Conservation (phyloP, 306 rosid species). For the Lathyrus aphaca region DNA sequence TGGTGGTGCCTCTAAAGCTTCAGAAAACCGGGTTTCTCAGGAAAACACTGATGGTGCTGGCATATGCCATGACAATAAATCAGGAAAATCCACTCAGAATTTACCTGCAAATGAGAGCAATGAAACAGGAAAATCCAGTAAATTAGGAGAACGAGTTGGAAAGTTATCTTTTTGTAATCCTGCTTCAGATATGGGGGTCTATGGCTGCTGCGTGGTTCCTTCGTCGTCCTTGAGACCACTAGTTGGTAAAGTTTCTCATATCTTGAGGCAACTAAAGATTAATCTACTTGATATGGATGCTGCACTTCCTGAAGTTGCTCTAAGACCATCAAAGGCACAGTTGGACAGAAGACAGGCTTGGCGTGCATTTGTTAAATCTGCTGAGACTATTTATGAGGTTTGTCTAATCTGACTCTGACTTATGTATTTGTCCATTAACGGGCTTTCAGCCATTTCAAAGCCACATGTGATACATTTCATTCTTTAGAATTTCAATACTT, state of each 20-base stretch:
- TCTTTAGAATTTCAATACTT: slow-evolving; percentile 31
- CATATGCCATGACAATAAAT: slow-evolving; percentile 40
- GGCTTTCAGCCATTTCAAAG: not conserved
- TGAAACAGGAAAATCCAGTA: slow-evolving; percentile 43
- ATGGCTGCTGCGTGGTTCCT: slow-evolving; percentile 80
- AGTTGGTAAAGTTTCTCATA: slow-evolving; percentile 74
- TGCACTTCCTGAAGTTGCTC: slow-evolving; percentile 71
- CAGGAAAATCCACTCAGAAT: slow-evolving; percentile 46
- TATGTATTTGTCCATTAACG: slow-evolving; percentile 15
- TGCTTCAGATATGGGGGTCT: slow-evolving; percentile 55
- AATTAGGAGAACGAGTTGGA: slow-evolving; percentile 55
- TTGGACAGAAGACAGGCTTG: slow-evolving; percentile 86
- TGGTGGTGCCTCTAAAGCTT: slow-evolving; percentile 46
- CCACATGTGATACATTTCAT: not conserved
- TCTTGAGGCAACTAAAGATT: slow-evolving; percentile 75
- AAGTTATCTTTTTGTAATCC: slow-evolving; percentile 42
- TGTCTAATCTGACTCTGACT: slow-evolving; percentile 36
- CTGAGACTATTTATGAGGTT: slow-evolving; percentile 86
- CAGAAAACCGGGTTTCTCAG: slow-evolving; percentile 46
- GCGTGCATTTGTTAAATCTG: slow-evolving; percentile 89
- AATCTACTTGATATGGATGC: slow-evolving; percentile 95
- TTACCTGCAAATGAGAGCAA: slow-evolving; percentile 49
- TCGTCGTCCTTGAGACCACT: slow-evolving; percentile 78
- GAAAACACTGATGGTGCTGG: slow-evolving; percentile 50
- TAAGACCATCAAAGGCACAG: slow-evolving; percentile 72